Evolutionary conservation across 371 early-diverging fungal species (phyloP).

Genomic region (Gilbertella persicaria): DNA sequence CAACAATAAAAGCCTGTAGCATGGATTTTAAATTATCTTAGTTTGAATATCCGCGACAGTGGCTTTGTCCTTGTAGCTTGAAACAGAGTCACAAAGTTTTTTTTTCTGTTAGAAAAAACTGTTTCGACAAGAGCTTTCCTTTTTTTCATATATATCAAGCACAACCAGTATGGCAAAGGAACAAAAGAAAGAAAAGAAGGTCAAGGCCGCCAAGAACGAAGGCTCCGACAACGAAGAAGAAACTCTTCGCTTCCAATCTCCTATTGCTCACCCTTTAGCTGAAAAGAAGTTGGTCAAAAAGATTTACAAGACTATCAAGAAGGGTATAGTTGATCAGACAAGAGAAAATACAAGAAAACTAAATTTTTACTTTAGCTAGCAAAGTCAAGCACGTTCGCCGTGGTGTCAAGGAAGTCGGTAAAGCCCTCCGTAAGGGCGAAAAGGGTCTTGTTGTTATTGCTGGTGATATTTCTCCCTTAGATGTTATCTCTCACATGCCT

Average conservation of each 20-base stretch:
- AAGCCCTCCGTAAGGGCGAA: slow-evolving; percentile 92
- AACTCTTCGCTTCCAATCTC: slow-evolving; percentile 53
- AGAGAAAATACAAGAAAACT: neutral
- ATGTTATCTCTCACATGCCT: slow-evolving; percentile 97
- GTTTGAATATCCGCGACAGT: too few relatives aligned
- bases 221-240: slow-evolving; percentile 31
- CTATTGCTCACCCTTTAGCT: slow-evolving; percentile 94
- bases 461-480: slow-evolving; percentile 96
- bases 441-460: slow-evolving; percentile 96
- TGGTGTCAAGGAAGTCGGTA: slow-evolving; percentile 97
- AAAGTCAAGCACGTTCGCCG: slow-evolving; percentile 91
- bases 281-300: slow-evolving; percentile 91
- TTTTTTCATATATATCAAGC: neutral
- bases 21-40: too few relatives aligned
- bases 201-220: slow-evolving; percentile 32
- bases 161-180: slow-evolving; percentile 26
- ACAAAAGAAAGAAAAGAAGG: slow-evolving; percentile 54
- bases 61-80: too few relatives aligned
- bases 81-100: too few relatives aligned
- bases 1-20: too few relatives aligned
- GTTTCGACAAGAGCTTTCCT: too few relatives aligned
- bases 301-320: slow-evolving; percentile 88
- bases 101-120: too few relatives aligned
- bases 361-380: slow-evolving; percentile 61
- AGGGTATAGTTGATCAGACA: slow-evolving; percentile 60